Evolutionary conservation across 106 monocot species (phyloP), one percentile per base, ranked within the genome.

Genomic region (Xerophyta viscosa): DNA sequence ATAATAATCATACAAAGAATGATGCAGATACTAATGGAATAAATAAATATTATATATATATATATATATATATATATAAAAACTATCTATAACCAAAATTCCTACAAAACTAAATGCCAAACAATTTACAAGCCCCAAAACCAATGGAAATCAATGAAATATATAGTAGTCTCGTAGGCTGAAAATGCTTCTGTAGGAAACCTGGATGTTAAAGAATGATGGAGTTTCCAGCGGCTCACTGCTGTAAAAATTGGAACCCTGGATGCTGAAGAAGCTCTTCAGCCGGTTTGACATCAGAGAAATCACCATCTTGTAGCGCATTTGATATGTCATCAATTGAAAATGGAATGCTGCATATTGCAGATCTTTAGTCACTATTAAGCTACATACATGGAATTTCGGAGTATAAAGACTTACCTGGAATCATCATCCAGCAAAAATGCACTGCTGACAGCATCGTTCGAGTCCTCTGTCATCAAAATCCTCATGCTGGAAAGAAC

Each of bases 391-490:
- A 39, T 3, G 39, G 39, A 39, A 15, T 39, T 12, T 39, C 15
- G 13, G 6, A 39, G 39, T 12, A 33, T 39, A 12, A 3, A 12
- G 15, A 19, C 29, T 33, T 77, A 89, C 96, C 84, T 86, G 51
- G 70, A 58, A 46, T 86, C 67, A 18, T 98, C 96, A 37, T 86
- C 76, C 52, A 98, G 42, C 66, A 98, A 74, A 63, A 77, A 86
- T 14, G 73, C 21, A 58, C 33, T 72, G 42, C 66, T 62, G 17
- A 41, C 68, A 55, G 63, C 65, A 31, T 75, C 51, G 37, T 74
- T 68, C 13, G 73, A 59, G 11, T 82, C 85, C 42, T 79, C 84
- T 3, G 75, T 66, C 71, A 74, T 83, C 31, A 67, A 48, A 72
- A 58, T 36, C 20, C 55, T 79, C 88, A 98, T 89, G 61, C 58